phyloP scores from a whole-genome alignment of 441 rosid genomes.

The Syzygium syzygioides region DNA sequence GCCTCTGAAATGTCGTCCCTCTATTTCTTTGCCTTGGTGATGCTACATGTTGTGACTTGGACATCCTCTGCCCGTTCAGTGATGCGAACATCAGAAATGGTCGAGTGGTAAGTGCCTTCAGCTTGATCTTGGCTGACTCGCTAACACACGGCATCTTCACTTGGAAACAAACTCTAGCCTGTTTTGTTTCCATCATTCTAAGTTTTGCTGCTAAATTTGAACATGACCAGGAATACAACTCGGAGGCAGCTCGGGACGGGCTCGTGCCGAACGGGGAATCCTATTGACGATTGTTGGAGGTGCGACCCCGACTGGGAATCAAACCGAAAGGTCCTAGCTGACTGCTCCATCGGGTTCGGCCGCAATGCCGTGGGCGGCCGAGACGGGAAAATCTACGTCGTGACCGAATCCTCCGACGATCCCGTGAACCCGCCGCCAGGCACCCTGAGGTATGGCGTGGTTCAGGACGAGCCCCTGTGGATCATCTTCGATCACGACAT shows the following conservation, averaged over 20 bases:
- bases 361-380: slow-evolving; percentile 47
- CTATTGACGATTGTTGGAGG: slow-evolving; percentile 56
- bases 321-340: slow-evolving; percentile 40
- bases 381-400: slow-evolving; percentile 38
- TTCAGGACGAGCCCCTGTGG: slow-evolving; percentile 49
- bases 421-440: slow-evolving; percentile 30
- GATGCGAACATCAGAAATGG: slow-evolving; percentile 8
- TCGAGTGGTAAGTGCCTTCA: slow-evolving; percentile 9
- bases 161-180: background rate
- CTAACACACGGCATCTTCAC: background rate
- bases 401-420: slow-evolving; percentile 28
- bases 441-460: slow-evolving; percentile 37
- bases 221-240: slow-evolving; percentile 20
- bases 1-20: slow-evolving; percentile 6
- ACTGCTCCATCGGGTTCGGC: slow-evolving; percentile 54
- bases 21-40: slow-evolving; percentile 1
- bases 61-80: background rate
- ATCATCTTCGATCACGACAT: slow-evolving; percentile 46
- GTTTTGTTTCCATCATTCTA: background rate
- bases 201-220: background rate
- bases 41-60: slow-evolving; percentile 1
- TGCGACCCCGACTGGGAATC: slow-evolving; percentile 44
- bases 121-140: background rate
- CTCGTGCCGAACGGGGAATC: slow-evolving; percentile 35
- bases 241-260: slow-evolving; percentile 13